A percentile compares a stretch with the other conserved stretches of the same genome.
Evolutionary conservation across 352 stramenopile genomes (phyloP).

Genomic region (Phytophthora sojae): DNA sequence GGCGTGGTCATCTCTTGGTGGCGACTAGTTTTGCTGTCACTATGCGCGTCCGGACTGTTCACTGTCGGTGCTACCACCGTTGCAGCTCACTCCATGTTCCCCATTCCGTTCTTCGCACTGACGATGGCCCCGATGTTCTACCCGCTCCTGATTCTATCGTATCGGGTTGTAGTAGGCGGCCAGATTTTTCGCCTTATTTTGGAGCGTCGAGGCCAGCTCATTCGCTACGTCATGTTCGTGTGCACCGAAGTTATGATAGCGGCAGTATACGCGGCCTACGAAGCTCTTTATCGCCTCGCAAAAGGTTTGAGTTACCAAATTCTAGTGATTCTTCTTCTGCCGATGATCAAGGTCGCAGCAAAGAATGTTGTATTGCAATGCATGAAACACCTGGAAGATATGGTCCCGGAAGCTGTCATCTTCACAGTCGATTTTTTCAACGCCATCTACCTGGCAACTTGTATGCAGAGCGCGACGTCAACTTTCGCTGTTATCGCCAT

Average conservation of each 20-base stretch:
- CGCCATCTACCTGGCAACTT: constrained; percentile 13
- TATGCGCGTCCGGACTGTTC: neutral
- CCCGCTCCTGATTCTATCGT: neutral
- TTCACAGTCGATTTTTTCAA: constrained; percentile 27
- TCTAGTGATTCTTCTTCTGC: neutral
- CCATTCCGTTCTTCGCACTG: neutral
- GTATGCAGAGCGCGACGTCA: constrained; percentile 17
- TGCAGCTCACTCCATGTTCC: neutral
- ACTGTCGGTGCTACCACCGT: neutral
- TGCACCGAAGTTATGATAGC: neutral
- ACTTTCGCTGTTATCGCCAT: neutral
- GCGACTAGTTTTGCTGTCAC: neutral
- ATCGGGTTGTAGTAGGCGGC: neutral
- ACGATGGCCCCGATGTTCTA: neutral
- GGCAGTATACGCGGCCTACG: neutral
- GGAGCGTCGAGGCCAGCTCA: neutral
- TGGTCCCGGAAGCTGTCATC: constrained; percentile 10
- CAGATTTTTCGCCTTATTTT: neutral
- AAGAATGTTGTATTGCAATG: constrained; percentile 9
- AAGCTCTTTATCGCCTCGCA: neutral
- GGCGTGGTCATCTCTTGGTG: neutral
- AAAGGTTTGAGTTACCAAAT: neutral
- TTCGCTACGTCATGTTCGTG: neutral
- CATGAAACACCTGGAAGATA: constrained; percentile 16
- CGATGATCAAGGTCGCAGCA: neutral